Evolutionary conservation across 768 basidiomycete genomes (phyloP).

Genomic region (Pholiota molesta): DNA sequence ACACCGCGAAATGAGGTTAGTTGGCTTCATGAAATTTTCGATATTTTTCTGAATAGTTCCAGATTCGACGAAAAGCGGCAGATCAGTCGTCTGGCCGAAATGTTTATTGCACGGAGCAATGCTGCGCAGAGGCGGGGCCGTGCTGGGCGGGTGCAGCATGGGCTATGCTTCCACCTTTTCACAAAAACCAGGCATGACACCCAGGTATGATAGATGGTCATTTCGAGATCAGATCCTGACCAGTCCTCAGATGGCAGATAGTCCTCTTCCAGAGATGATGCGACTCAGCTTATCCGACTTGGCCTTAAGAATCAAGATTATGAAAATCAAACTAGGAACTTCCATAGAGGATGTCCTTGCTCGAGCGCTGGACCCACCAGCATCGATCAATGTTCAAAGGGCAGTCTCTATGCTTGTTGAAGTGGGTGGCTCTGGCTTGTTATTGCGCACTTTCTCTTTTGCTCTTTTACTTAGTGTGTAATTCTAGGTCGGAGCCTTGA

Average conservation of each 20-base stretch:
- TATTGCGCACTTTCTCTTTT: neutral
- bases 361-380: conserved; percentile 88
- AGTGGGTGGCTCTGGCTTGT: conserved; percentile 37
- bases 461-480: conserved; percentile 5
- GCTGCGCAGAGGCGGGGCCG: conserved; percentile 88
- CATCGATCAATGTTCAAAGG: conserved; percentile 83
- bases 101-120: conserved; percentile 90
- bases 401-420: conserved; percentile 92
- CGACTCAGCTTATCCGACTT: conserved; percentile 91
- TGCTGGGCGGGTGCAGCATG: conserved; percentile 88
- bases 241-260: conserved; percentile 71
- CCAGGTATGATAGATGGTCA: conserved; percentile 42
- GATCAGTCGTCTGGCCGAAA: conserved; percentile 88
- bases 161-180: conserved; percentile 95
- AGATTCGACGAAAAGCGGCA: conserved; percentile 98
- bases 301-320: conserved; percentile 89
- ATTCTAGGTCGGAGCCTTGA: conserved; percentile 80
- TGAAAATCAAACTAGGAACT: conserved; percentile 82
- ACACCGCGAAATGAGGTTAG: conserved; percentile 89
- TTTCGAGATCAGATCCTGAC: neutral
- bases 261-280: conserved; percentile 95
- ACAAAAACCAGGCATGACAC: conserved; percentile 86
- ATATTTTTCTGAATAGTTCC: conserved; percentile 3
- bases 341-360: conserved; percentile 91
- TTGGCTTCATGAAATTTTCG: neutral